Conservation (phyloP, 2,329 filamentous ascomycete genomes). For the Podosphaera fusca region DNA sequence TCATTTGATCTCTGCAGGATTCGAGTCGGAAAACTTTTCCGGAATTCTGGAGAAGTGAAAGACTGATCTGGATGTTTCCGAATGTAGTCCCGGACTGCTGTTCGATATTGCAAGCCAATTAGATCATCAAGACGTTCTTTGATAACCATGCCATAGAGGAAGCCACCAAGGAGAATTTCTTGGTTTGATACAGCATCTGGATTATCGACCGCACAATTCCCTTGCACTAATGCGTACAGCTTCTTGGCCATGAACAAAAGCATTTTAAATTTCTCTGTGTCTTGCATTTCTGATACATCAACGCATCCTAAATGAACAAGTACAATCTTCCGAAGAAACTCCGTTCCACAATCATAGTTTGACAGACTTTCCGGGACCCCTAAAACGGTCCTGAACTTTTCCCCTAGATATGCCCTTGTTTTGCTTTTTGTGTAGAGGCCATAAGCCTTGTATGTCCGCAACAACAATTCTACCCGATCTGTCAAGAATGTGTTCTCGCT, state of each 20-base stretch:
- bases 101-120: conserved; percentile 31
- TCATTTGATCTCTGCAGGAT: conserved; percentile 59
- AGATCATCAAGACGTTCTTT: conserved; percentile 91
- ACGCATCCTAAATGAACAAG: conserved; percentile 76
- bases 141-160: conserved; percentile 82
- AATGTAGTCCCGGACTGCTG: conserved; percentile 31
- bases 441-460: conserved; percentile 87
- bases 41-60: conserved; percentile 58
- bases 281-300: conserved; percentile 61
- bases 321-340: conserved; percentile 76
- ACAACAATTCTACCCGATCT: conserved; percentile 73
- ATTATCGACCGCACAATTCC: conserved; percentile 83
- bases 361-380: conserved; percentile 64
- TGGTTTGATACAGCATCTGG: conserved; percentile 93
- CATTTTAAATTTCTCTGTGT: conserved; percentile 83
- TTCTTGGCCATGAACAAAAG: conserved; percentile 92
- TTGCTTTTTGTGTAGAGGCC: conserved; percentile 59
- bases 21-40: conserved; percentile 53
- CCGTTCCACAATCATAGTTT: conserved; percentile 72
- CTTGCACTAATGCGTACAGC: conserved; percentile 76
- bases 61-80: conserved; percentile 35
- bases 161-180: conserved; percentile 79
- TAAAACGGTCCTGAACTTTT: conserved; percentile 76
- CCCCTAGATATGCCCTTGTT: conserved; percentile 67
- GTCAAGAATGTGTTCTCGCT: conserved; percentile 80